Percentiles rank a stretch among this genome's conserved stretches.
Conservation (phyloP, 441 rosid genomes). For the Kokia cookei region DNA sequence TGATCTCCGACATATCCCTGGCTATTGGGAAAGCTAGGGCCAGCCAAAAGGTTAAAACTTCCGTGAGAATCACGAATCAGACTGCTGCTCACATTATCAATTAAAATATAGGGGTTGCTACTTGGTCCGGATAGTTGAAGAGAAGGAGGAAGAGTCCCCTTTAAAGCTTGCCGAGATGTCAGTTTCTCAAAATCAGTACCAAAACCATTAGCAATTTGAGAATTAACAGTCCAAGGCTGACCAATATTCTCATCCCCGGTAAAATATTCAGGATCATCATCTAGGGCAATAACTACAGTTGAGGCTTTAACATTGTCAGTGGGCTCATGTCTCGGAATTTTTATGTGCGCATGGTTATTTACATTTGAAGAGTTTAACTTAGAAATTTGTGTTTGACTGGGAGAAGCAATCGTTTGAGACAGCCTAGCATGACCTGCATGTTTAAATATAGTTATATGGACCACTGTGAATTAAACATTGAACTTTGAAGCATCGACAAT, state of each 20-base stretch:
- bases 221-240: slow-evolving; percentile 34
- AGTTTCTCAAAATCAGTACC: slow-evolving; percentile 45
- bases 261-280: slow-evolving; percentile 28
- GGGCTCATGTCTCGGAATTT: slow-evolving; percentile 13
- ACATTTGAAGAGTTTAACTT: slow-evolving; percentile 33
- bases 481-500: slow-evolving; percentile 5
- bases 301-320: slow-evolving; percentile 21
- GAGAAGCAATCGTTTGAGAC: slow-evolving; percentile 19
- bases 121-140: slow-evolving; percentile 23
- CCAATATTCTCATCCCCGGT: slow-evolving; percentile 32
- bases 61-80: slow-evolving; percentile 29
- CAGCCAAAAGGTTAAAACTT: slow-evolving; percentile 29
- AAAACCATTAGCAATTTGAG: slow-evolving; percentile 44
- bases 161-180: slow-evolving; percentile 62
- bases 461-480: slow-evolving; percentile 11
- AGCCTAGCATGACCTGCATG: slow-evolving; percentile 38
- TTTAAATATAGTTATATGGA: slow-evolving; percentile 6
- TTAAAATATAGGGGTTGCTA: slow-evolving; percentile 17
- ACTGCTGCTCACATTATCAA: slow-evolving; percentile 24
- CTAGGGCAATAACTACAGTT: slow-evolving; percentile 11
- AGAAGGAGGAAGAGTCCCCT: slow-evolving; percentile 64
- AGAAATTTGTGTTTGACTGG: slow-evolving; percentile 23
- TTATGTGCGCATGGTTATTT: slow-evolving; percentile 12
- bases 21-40: slow-evolving; percentile 34
- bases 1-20: slow-evolving; percentile 42